Evolutionary conservation across 345 rosid genomes (phyloP).

Genomic region (Boechera divaricarpa): DNA sequence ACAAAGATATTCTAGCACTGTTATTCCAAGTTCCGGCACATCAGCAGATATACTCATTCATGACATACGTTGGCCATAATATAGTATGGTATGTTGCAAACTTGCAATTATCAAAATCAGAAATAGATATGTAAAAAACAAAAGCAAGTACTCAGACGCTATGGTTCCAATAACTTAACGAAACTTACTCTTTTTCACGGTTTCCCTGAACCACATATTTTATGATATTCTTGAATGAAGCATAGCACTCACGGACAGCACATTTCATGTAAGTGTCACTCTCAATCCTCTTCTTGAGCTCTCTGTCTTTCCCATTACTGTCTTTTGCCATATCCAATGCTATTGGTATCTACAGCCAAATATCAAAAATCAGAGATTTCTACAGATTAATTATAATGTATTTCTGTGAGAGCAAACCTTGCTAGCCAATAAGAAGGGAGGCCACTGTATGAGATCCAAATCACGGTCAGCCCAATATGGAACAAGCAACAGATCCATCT

Average conservation of each 20-base stretch:
- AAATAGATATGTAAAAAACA: conserved; percentile 25
- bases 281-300: conserved; percentile 85
- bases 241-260: conserved; percentile 96
- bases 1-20: neutral
- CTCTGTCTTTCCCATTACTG: conserved; percentile 88
- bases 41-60: no score
- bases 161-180: conserved; percentile 12
- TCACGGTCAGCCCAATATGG: conserved; percentile 99
- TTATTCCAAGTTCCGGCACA: no score
- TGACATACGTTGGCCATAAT: neutral
- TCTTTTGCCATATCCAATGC: conserved; percentile 99
- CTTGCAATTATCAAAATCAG: conserved; percentile 23
- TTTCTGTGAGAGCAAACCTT: conserved; percentile 59
- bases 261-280: conserved; percentile 80
- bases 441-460: conserved; percentile 90
- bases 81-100: conserved; percentile 2
- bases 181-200: conserved; percentile 72
- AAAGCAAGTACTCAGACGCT: conserved; percentile 24
- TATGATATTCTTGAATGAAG: conserved; percentile 85
- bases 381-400: conserved; percentile 15
- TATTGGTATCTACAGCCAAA: conserved; percentile 76
- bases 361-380: conserved; percentile 18
- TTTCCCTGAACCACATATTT: conserved; percentile 75
- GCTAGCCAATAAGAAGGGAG: conserved; percentile 98
- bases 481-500: conserved; percentile 95